These are phyloP conservation scores for Tetragonia tetragonoides DNA, from an alignment of 148 eudicot species.

Conservation along the genomic window DNA sequence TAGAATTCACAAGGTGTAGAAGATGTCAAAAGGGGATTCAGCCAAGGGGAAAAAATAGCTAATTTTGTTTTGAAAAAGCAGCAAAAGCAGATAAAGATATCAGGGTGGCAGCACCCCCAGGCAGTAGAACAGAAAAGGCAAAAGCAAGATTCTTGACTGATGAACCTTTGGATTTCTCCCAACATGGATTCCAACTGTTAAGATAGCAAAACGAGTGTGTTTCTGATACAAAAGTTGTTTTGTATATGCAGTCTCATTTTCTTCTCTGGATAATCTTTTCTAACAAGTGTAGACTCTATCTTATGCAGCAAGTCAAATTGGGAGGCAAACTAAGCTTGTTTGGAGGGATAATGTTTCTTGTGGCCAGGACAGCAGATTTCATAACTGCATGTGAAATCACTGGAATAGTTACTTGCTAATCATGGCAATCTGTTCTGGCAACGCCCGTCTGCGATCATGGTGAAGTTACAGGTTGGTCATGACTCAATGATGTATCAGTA, in stretches of 20 bases:
- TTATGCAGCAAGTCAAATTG: slow-evolving; percentile 58
- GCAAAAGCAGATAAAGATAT: slow-evolving; percentile 26
- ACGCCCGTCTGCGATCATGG: background rate
- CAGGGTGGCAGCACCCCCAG: slow-evolving; percentile 55
- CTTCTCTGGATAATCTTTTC: background rate
- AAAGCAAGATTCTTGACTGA: slow-evolving; percentile 39
- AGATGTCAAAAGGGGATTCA: no score
- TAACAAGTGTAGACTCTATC: slow-evolving; percentile 60
- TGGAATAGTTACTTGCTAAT: background rate
- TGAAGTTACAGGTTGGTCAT: slow-evolving; percentile 17
- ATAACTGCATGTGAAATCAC: slow-evolving; percentile 5
- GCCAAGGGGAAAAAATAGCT: no score
- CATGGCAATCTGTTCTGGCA: slow-evolving; percentile 8
- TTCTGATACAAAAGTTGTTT: slow-evolving; percentile 5
- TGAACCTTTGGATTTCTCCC: slow-evolving; percentile 33
- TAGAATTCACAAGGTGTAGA: no score
- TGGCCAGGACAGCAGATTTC: slow-evolving; percentile 19
- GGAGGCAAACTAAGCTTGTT: slow-evolving; percentile 77
- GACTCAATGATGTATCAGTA: background rate
- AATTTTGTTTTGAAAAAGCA: no score
- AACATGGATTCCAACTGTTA: slow-evolving; percentile 72
- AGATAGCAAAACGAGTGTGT: slow-evolving; percentile 76
- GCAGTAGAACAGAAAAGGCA: slow-evolving; percentile 42
- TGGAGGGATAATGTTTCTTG: slow-evolving; percentile 50
- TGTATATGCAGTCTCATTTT: background rate